Conservation (phyloP, 2,329 filamentous ascomycete genomes). For the Alternaria consortialis region DNA sequence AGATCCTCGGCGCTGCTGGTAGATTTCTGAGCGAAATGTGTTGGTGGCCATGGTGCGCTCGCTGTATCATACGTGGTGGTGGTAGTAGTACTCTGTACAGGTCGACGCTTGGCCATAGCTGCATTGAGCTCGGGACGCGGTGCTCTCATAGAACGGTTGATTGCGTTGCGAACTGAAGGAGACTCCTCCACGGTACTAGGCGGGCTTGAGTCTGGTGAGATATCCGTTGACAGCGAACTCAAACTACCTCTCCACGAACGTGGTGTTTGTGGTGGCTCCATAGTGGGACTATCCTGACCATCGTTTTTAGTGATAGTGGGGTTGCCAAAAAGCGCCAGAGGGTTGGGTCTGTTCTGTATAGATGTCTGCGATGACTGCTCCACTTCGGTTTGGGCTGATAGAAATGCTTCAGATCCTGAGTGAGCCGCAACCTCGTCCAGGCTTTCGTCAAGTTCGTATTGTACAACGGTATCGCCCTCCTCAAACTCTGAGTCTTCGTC, state of each 20-base stretch:
- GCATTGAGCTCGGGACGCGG: conserved; percentile 55
- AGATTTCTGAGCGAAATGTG: conserved; percentile 43
- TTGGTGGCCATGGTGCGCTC: conserved; percentile 47
- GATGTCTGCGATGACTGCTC: conserved; percentile 8
- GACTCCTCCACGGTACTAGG: conserved; percentile 45
- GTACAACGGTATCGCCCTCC: conserved; percentile 47
- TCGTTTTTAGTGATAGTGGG: conserved; percentile 33
- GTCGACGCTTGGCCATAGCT: conserved; percentile 53
- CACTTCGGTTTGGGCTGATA: conserved; percentile 5
- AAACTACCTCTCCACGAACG: conserved; percentile 41
- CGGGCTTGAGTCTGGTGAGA: conserved; percentile 46
- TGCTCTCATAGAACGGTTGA: conserved; percentile 36
- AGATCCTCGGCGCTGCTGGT: conserved; percentile 65
- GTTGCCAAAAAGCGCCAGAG: conserved; percentile 24
- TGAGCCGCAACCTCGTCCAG: conserved; percentile 8
- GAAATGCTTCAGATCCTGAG: conserved; percentile 9
- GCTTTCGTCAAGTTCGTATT: conserved; percentile 36
- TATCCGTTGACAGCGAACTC: conserved; percentile 41
- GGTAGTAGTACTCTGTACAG: conserved; percentile 29
- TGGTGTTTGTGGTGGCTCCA: conserved; percentile 43
- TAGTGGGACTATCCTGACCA: conserved; percentile 18
- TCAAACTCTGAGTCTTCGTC: conserved; percentile 47
- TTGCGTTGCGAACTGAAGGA: conserved; percentile 44
- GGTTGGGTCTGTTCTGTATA: conserved; percentile 9
- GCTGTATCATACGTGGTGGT: conserved; percentile 49